Evolutionary conservation across 2,329 filamentous ascomycete species (phyloP).

Genomic region (Lithohypha guttulata): DNA sequence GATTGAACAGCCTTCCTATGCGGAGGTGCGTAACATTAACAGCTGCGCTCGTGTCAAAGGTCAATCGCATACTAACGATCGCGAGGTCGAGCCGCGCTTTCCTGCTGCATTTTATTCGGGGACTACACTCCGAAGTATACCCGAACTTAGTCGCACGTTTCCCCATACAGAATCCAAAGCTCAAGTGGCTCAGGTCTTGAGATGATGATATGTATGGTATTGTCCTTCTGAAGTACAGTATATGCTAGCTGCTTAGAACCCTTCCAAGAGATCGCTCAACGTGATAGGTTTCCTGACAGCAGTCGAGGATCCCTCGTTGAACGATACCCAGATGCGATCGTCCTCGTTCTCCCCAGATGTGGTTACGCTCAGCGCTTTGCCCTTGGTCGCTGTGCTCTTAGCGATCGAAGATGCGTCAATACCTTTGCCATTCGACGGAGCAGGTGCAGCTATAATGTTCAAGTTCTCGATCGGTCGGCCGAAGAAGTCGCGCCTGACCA

Average conservation of each 20-base stretch:
- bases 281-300: constrained; percentile 82
- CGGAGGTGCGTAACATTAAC: no score
- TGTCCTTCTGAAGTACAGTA: no score
- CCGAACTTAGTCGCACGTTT: no score
- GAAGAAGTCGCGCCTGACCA: constrained; percentile 73
- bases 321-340: constrained; percentile 72
- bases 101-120: no score
- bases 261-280: constrained; percentile 61
- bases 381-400: constrained; percentile 19
- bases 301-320: constrained; percentile 83
- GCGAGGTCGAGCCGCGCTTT: no score
- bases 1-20: no score
- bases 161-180: no score
- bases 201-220: no score
- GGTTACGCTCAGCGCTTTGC: constrained; percentile 22
- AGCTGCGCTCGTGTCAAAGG: no score
- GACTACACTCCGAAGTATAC: no score
- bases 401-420: constrained; percentile 23
- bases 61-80: no score
- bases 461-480: constrained; percentile 51
- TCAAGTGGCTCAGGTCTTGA: no score
- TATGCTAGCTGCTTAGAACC: constrained; percentile 27
- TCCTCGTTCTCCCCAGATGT: constrained; percentile 27
- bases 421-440: constrained; percentile 23
- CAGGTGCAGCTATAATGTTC: constrained; percentile 21